These are phyloP conservation scores for Phytophthora chlamydospora DNA, from an alignment of 352 stramenopile genomes.

Conservation along the genomic window DNA sequence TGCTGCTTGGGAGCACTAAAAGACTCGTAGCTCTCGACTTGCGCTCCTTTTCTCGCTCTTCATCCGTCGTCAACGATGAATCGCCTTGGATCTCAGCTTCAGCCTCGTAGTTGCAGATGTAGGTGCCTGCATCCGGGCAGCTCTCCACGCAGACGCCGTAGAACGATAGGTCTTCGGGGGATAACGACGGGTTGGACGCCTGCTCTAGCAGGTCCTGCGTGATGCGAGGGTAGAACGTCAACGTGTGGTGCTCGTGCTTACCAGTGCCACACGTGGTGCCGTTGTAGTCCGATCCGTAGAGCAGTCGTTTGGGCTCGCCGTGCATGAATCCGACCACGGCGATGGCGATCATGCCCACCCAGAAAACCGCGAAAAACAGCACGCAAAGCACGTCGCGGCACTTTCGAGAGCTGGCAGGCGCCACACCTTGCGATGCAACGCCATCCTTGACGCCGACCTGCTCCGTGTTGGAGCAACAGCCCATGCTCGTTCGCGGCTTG, in stretches of 20 bases:
- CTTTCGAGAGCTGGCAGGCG: constrained; percentile 57
- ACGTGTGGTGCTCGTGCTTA: constrained; percentile 20
- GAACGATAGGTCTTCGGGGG: constrained; percentile 55
- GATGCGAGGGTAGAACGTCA: constrained; percentile 83
- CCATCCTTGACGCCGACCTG: constrained; percentile 44
- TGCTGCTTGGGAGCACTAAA: constrained; percentile 33
- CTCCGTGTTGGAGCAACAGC: constrained; percentile 67
- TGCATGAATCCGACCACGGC: constrained; percentile 60
- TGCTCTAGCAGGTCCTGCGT: constrained; percentile 77
- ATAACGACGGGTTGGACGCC: constrained; percentile 48
- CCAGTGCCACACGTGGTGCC: constrained; percentile 77
- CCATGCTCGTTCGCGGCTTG: constrained; percentile 45
- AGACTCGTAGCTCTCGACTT: constrained; percentile 45
- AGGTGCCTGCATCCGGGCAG: constrained; percentile 54
- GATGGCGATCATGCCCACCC: constrained; percentile 74
- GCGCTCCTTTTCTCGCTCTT: constrained; percentile 48
- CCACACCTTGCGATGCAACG: constrained; percentile 46
- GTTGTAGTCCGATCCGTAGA: constrained; percentile 79
- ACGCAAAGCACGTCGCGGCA: constrained; percentile 76
- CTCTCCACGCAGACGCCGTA: constrained; percentile 71
- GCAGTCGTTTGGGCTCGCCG: constrained; percentile 67
- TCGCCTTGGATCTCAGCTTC: constrained; percentile 59
- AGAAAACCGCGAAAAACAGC: constrained; percentile 76
- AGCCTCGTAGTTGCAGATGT: constrained; percentile 82
- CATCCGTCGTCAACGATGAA: constrained; percentile 43